Base-by-base conservation (phyloP, 305 asterid genomes). In the Lippia alba region DNA sequence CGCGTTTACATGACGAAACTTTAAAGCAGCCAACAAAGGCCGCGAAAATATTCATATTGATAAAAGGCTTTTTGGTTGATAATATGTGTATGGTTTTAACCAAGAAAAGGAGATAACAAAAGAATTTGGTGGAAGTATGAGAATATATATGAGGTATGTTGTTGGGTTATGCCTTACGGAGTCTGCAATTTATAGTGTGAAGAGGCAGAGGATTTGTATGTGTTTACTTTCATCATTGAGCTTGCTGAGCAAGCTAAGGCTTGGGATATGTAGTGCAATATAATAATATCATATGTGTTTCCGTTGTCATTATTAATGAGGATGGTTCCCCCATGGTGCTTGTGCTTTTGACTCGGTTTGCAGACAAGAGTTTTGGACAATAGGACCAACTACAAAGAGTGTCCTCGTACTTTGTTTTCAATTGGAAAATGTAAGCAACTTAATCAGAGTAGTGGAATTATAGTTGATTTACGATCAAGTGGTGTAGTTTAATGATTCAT, bases 21-120 rank as follows among this genome's bases (percentile, higher is more conserved):
- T 10, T 11, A 9, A 80, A 72, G 65, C 79, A 80, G 11, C 65
- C 39, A 4, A 72, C 64, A 12, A 76, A 12, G 45, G 53, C 24
- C 5, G 72, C 20, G 0, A 74, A 61, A 17, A 71, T 15, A 66
- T 40, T 48, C 77, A 71, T 74, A 6, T 14, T 36, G 6, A 0
- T 36, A 0, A 36, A 7, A 7, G 6, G 9, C 41, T 36, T 36
- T 36, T n/a, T n/a, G 41, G 41, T 36, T 36, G 3, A 36, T 0
- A 36, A 4, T 36, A 5, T 36, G 6, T 36, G 9, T 24, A 24
- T 24, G 30, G 10, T 24, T 9, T 39, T 24, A 24, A 24, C 30
- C 1, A 24, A 3, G 30, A 24, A 24, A 24, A 24, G 30, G 30
- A 24, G 3, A 24, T 1, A 3, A 24, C 30, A 9, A 9, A 6